A percentile compares a stretch with the other conserved stretches of the same genome.
Evolutionary conservation across 495 filamentous ascomycete species (phyloP).

Genomic region (Neurospora tetraspora): DNA sequence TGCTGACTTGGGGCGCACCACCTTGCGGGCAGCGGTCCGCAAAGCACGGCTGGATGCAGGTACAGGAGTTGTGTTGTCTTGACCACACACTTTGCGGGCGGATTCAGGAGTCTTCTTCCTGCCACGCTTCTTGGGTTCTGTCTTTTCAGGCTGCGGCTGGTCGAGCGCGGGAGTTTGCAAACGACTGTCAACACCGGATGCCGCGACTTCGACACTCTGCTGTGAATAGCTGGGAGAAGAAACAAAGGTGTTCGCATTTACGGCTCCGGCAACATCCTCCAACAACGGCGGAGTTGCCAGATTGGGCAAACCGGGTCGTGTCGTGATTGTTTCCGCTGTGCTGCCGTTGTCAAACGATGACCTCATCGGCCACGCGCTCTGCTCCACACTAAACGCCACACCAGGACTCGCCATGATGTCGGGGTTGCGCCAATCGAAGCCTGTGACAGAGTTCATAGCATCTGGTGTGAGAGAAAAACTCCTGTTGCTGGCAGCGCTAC

Average conservation of each 20-base stretch:
- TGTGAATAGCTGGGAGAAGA: neutral
- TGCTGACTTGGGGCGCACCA: neutral
- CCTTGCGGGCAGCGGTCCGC: conserved; percentile 9
- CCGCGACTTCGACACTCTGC: neutral
- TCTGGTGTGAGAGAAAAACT: neutral
- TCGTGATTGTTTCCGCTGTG: neutral
- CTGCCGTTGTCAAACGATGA: neutral
- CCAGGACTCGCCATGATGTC: neutral
- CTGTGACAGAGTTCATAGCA: neutral
- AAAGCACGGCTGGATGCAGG: neutral
- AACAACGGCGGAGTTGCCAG: neutral
- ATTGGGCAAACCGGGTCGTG: neutral
- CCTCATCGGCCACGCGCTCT: neutral
- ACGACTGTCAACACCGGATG: neutral
- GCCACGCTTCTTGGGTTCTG: neutral
- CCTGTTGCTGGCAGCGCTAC: neutral
- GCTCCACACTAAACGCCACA: neutral
- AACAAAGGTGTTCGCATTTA: neutral
- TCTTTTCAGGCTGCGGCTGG: neutral
- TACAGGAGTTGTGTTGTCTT: neutral
- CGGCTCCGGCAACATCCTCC: neutral
- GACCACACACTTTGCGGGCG: neutral
- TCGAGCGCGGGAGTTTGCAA: neutral
- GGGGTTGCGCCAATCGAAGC: neutral
- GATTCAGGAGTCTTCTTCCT: neutral